Percentiles rank a stretch among this genome's conserved stretches.
Conservation (phyloP, 345 rosid species). For the Carallia pectinifolia region DNA sequence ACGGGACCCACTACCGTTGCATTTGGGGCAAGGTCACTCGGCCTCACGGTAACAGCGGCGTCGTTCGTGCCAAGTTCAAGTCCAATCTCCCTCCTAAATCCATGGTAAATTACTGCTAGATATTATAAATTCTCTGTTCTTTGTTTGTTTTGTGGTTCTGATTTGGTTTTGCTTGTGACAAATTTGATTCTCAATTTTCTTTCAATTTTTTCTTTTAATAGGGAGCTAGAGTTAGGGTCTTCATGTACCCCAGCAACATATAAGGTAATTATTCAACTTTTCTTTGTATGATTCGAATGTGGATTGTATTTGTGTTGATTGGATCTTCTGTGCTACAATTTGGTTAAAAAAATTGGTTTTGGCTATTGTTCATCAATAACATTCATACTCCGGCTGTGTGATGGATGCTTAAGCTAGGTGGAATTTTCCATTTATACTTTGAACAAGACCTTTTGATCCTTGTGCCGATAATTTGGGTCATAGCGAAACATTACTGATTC, state of each 20-base stretch:
- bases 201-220: background rate
- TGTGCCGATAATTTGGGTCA: too few species aligned
- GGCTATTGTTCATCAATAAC: too few species aligned
- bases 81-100: constrained; percentile 69
- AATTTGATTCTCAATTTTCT: background rate
- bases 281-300: too few species aligned
- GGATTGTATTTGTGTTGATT: too few species aligned
- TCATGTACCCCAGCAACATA: constrained; percentile 25
- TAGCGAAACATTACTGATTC: too few species aligned
- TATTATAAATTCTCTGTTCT: too few species aligned
- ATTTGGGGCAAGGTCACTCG: constrained; percentile 49
- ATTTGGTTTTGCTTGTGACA: background rate
- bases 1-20: constrained; percentile 26
- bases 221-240: constrained; percentile 21
- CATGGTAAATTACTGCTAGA: constrained; percentile 37
- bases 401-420: too few species aligned
- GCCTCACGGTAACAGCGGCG: constrained; percentile 74
- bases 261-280: constrained; percentile 2
- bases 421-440: too few species aligned
- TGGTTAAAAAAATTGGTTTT: too few species aligned
- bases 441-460: too few species aligned
- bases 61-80: constrained; percentile 68
- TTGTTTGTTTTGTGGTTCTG: background rate
- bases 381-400: too few species aligned
- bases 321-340: too few species aligned